These are phyloP conservation scores for Aspergillus ostianus DNA, from an alignment of 495 filamentous ascomycete genomes.

Conservation along the genomic window DNA sequence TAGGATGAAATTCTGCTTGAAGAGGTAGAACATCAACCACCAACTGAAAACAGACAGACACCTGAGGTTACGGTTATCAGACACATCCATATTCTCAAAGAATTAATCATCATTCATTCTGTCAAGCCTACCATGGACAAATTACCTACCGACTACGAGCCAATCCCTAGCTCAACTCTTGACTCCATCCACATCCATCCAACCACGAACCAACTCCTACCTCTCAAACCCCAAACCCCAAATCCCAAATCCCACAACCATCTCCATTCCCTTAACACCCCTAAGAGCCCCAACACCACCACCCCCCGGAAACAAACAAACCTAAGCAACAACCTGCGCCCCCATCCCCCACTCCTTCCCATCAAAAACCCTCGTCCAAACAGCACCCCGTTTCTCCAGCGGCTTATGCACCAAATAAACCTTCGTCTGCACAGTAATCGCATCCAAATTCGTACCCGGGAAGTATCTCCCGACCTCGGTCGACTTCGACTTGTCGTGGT, in stretches of 20 bases:
- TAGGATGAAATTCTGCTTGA: too few species aligned
- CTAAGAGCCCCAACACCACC: background rate
- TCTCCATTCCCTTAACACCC: too few species aligned
- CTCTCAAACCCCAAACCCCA: too few species aligned
- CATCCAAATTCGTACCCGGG: background rate
- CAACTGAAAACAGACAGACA: too few species aligned
- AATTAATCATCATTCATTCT: background rate
- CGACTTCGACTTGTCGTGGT: background rate
- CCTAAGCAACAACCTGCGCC: background rate
- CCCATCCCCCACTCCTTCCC: conserved; percentile 1
- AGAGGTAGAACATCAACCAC: too few species aligned
- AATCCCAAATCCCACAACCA: too few species aligned
- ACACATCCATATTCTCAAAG: background rate
- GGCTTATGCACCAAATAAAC: conserved; percentile 1
- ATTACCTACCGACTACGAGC: background rate
- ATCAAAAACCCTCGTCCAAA: background rate
- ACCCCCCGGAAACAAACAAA: background rate
- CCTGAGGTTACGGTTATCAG: too few species aligned
- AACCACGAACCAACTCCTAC: too few species aligned
- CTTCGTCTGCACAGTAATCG: background rate
- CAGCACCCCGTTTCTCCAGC: background rate
- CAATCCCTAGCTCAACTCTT: background rate
- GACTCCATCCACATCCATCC: background rate
- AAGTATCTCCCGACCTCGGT: background rate
- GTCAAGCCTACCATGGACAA: background rate